Conservation (phyloP, 2,329 filamentous ascomycete species). For the Metarhizium brunneum region DNA sequence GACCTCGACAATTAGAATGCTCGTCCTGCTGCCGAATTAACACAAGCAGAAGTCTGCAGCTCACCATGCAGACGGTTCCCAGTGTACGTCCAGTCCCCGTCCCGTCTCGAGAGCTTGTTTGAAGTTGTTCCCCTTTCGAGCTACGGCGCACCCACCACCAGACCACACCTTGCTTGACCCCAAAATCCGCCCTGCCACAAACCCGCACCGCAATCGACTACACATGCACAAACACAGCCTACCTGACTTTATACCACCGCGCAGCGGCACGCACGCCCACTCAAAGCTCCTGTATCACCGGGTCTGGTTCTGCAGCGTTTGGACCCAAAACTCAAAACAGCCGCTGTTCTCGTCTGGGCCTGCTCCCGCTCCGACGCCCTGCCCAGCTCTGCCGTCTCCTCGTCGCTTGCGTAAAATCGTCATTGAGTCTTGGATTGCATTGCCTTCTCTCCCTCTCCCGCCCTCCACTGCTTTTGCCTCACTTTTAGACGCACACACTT, state of each 20-base stretch:
- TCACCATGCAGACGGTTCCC: constrained; percentile 44
- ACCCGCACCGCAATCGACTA: constrained; percentile 1
- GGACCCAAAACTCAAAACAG: neutral
- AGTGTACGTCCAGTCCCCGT: constrained; percentile 28
- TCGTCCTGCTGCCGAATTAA: constrained; percentile 24
- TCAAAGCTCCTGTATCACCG: constrained; percentile 1
- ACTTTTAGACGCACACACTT: neutral
- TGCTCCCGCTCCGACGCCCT: neutral
- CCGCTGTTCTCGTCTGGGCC: neutral
- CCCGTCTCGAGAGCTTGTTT: neutral
- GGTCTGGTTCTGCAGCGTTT: constrained; percentile 2
- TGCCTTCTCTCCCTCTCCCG: neutral
- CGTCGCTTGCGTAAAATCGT: neutral
- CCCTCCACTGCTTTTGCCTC: neutral
- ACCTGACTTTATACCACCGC: neutral
- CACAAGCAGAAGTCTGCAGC: constrained; percentile 29
- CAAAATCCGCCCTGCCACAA: constrained; percentile 1
- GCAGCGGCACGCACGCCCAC: neutral
- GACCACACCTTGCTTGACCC: neutral
- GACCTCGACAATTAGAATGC: constrained; percentile 24
- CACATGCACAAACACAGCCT: neutral
- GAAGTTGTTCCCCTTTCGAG: neutral
- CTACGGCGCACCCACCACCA: neutral
- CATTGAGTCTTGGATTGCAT: neutral
- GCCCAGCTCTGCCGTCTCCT: neutral